Base-by-base conservation (phyloP, 2,329 filamentous ascomycete genomes). In the Penicillium hesseltinei region DNA sequence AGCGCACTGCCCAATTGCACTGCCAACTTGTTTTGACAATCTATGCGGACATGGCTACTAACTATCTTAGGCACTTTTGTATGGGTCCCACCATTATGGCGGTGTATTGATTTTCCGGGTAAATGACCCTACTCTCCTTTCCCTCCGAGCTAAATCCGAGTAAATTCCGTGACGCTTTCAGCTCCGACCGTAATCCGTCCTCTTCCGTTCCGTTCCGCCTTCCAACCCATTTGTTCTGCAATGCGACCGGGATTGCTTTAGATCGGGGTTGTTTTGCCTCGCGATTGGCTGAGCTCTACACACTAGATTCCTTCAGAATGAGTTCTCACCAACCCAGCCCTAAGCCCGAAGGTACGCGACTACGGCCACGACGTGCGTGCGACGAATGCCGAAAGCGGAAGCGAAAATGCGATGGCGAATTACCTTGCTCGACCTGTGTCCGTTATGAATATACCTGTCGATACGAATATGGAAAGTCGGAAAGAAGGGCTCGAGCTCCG, bases 401-500 rank as follows among this genome's bases (percentile, higher is more conserved):
- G 56, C 59, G 60, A 19, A 64, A 61, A 58, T 64, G 62, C 23
- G 60, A 64, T 36, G 60, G 62, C 13, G 56, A 58, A 31, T 23
- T 61, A 7, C 62, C 62, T 21, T 64, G 62, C 50, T 61, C 58
- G 47, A 49, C 62, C 35, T 64, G 62, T 19, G 21, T 56, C 56
- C 60, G 62, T 6, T 64, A 64, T 43, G 56, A 42, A 25, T 62
- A 64, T 21, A 52, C 59, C 11, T 64, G 62, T 35, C 39, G 54
- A 52, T 62, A 61, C 47, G 56, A 57, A 23, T 47, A 29, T 60
- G 71, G 19, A 73, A 70, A 47, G 64, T 71, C 48, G 69, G 68
- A 5, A 64, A 43, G 40, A 27, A 63, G 10, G 65, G 72, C 36
- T 72, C 70, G 21, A 67, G 70, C 3, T 64, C 73, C 46, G 72